Percentiles rank a stretch among this genome's conserved stretches.
These are phyloP conservation scores for Entoloma clypeatum DNA, from an alignment of 1,284 basidiomycete genomes.

Conservation along the genomic window DNA sequence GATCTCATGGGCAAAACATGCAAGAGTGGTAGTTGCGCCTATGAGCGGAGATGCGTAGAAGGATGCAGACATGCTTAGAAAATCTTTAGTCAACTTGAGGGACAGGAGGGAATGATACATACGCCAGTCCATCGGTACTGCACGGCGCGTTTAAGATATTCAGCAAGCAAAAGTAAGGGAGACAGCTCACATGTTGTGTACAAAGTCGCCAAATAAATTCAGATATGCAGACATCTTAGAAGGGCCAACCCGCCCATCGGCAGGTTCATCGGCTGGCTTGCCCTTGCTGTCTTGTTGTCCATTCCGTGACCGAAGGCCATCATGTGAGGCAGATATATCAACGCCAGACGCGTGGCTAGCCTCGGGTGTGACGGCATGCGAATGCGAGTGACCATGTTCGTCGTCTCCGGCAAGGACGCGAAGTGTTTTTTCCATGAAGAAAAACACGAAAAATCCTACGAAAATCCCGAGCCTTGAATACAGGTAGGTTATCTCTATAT, in stretches of 20 bases:
- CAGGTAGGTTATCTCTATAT: slow-evolving; percentile 12
- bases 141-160: slow-evolving; percentile 19
- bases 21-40: slow-evolving; percentile 85
- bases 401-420: slow-evolving; percentile 70
- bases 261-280: slow-evolving; percentile 22
- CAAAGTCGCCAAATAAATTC: slow-evolving; percentile 88
- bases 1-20: slow-evolving; percentile 90
- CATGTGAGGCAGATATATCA: slow-evolving; percentile 28
- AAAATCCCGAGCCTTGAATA: slow-evolving; percentile 70
- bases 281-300: slow-evolving; percentile 22
- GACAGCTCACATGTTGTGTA: slow-evolving; percentile 71
- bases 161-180: slow-evolving; percentile 17
- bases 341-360: slow-evolving; percentile 35
- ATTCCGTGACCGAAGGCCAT: slow-evolving; percentile 36
- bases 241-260: slow-evolving; percentile 40
- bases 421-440: slow-evolving; percentile 87
- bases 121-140: slow-evolving; percentile 82
- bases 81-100: slow-evolving; percentile 15
- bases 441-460: slow-evolving; percentile 81
- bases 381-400: slow-evolving; percentile 57
- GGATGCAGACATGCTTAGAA: slow-evolving; percentile 77
- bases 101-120: slow-evolving; percentile 30
- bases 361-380: slow-evolving; percentile 39
- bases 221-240: slow-evolving; percentile 86
- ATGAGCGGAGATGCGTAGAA: slow-evolving; percentile 88